Base-by-base conservation (phyloP, 495 filamentous ascomycete genomes). In the Recurvomyces mirabilis region DNA sequence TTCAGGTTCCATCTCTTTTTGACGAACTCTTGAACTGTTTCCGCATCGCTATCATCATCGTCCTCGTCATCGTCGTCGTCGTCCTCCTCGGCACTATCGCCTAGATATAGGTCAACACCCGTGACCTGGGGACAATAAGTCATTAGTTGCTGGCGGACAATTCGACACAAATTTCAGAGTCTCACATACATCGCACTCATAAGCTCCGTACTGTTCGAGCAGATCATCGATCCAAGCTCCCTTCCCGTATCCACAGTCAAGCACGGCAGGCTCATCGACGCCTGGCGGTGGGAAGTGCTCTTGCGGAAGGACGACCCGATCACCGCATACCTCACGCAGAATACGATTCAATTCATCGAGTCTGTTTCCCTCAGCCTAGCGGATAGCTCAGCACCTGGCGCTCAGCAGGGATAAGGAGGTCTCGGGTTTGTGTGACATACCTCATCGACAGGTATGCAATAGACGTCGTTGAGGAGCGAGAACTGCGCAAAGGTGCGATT, bases 371-470 rank as follows among this genome's bases (percentile, higher is more conserved):
- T 95, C 89, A 53, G 81, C 79, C 89, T 96, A 50, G 18, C 45
- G 38, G 33, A 51, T 14, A 26, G 30, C 33, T 32, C 14, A 22
- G 18, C 41, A 13, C n/a, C 12, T 24, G 24, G 5, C 4, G 21
- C 50, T 25, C 43, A 38, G 23, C 32, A 38, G 58, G 34, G 56
- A 51, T 43, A 46, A 42, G 15, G 49, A 40, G 35, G 47, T 47
- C 11, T 15, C 6, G 25, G 3, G n/a, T 12, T 13, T 31, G 32
- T 18, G 26, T 34, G 13, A 58, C 67, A 60, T 70, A 93, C 89
- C 67, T 89, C 81, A 63, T 96, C 89, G 17, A 91, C 69, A 1
- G 89, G 89, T 24, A 78, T 77, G 51, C 86, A 82, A 54, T 86
- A 88, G 50, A 79, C 75, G 26, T 66, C 67, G 46, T 84, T 71